phyloP scores from a whole-genome alignment of 495 filamentous ascomycete species.

The Glutinoglossum americanum region DNA sequence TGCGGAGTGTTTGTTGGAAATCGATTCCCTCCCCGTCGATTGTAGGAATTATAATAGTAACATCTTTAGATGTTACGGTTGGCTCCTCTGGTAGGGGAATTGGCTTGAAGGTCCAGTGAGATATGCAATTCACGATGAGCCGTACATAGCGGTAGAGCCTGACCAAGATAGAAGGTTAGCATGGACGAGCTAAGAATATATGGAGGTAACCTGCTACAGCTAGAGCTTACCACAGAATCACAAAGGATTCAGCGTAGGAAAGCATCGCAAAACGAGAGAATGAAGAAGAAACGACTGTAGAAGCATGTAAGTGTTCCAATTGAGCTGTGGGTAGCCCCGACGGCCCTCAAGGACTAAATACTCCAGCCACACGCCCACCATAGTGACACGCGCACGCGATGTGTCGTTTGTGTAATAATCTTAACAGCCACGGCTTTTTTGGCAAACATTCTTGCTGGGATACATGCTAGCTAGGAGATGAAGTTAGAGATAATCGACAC shows the following conservation, averaged over 20 bases:
- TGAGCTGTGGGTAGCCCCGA: background rate
- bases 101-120: slow-evolving; percentile 42
- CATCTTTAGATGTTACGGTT: slow-evolving; percentile 41
- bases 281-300: background rate
- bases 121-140: slow-evolving; percentile 39
- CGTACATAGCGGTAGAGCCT: slow-evolving; percentile 43
- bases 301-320: background rate
- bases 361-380: background rate
- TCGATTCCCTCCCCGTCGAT: slow-evolving; percentile 39
- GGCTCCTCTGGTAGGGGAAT: slow-evolving; percentile 39
- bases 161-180: background rate
- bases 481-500: slow-evolving; percentile 2
- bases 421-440: background rate
- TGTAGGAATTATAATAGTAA: slow-evolving; percentile 53
- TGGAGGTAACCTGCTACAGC: background rate
- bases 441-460: background rate
- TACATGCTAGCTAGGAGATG: background rate
- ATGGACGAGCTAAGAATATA: background rate
- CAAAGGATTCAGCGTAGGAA: background rate
- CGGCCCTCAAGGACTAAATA: background rate
- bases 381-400: background rate
- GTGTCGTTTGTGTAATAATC: slow-evolving; percentile 1
- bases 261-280: background rate
- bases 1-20: slow-evolving; percentile 35
- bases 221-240: background rate